A percentile compares a stretch with the other conserved stretches of the same genome.
These are phyloP conservation scores for Xylaria arbuscula DNA, from an alignment of 2,329 filamentous ascomycete species.

Conservation along the genomic window DNA sequence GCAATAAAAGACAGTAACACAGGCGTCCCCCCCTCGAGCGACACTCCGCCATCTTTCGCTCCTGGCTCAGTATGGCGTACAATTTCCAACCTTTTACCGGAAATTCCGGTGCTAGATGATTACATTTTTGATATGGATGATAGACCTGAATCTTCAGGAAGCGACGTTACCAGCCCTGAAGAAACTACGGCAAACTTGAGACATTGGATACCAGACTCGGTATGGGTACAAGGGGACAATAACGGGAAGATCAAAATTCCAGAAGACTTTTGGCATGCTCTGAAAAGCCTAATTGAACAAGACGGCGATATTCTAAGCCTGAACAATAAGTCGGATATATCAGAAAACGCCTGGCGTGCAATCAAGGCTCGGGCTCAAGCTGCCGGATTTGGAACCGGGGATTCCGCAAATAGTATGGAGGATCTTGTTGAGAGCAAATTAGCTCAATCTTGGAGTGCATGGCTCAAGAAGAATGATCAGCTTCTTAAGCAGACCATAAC, in stretches of 20 bases:
- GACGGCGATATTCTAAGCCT: constrained; percentile 62
- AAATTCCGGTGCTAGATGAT: constrained; percentile 13
- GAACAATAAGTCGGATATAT: constrained; percentile 55
- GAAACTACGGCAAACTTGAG: constrained; percentile 55
- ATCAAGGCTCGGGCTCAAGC: constrained; percentile 57
- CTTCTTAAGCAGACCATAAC: constrained; percentile 53
- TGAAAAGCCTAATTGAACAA: constrained; percentile 65
- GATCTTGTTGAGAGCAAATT: constrained; percentile 38
- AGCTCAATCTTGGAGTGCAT: constrained; percentile 61
- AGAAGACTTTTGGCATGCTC: constrained; percentile 73
- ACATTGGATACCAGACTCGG: constrained; percentile 63
- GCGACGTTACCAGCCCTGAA: constrained; percentile 8
- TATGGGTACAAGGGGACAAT: constrained; percentile 65
- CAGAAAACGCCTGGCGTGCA: constrained; percentile 60
- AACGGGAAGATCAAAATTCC: constrained; percentile 66
- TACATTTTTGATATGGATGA: background rate
- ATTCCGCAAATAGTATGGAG: constrained; percentile 9
- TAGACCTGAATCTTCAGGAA: background rate
- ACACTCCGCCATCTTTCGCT: background rate
- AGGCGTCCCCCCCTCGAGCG: background rate
- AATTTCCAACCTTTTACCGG: constrained; percentile 25
- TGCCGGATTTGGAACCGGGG: constrained; percentile 45
- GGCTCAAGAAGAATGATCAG: constrained; percentile 63
- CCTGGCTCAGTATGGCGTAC: constrained; percentile 23
- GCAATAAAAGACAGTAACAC: background rate